Percentiles rank a stretch among this genome's conserved stretches.
These are phyloP conservation scores for Stachybotrys chlorohalonatus DNA, from an alignment of 2,329 filamentous ascomycete genomes.

Conservation along the genomic window DNA sequence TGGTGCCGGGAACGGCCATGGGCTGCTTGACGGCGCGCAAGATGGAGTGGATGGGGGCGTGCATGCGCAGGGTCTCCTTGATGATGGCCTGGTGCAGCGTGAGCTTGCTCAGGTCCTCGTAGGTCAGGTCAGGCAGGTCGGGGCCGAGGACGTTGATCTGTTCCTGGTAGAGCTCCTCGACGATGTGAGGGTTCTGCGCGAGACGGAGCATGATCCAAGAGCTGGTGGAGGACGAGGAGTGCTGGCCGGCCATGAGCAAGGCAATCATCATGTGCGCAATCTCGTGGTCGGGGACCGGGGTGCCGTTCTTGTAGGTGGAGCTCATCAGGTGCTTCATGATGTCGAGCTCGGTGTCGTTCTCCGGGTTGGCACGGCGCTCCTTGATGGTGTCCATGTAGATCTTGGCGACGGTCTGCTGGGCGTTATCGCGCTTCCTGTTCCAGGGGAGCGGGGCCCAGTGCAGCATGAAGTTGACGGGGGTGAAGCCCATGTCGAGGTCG, in stretches of 20 bases:
- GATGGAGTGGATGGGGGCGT: slow-evolving; percentile 92
- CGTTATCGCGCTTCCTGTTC: slow-evolving; percentile 72
- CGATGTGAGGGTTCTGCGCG: slow-evolving; percentile 65
- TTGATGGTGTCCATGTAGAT: slow-evolving; percentile 77
- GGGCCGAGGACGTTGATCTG: slow-evolving; percentile 65
- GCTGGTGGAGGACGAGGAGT: slow-evolving; percentile 76
- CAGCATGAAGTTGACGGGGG: slow-evolving; percentile 81
- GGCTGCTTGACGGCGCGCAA: slow-evolving; percentile 86
- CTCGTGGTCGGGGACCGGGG: slow-evolving; percentile 69
- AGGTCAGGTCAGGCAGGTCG: slow-evolving; percentile 65
- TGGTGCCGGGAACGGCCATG: slow-evolving; percentile 74
- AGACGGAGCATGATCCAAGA: slow-evolving; percentile 80
- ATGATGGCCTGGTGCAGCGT: slow-evolving; percentile 76
- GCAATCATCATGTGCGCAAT: slow-evolving; percentile 93
- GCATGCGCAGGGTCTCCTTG: slow-evolving; percentile 84
- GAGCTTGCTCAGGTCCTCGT: slow-evolving; percentile 69
- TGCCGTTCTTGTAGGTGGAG: slow-evolving; percentile 76
- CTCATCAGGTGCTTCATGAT: slow-evolving; percentile 91
- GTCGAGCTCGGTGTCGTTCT: slow-evolving; percentile 50
- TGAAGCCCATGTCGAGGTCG: slow-evolving; percentile 85
- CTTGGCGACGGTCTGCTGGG: slow-evolving; percentile 71
- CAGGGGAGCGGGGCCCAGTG: slow-evolving; percentile 85
- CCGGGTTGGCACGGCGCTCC: slow-evolving; percentile 48
- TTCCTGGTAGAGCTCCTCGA: slow-evolving; percentile 76
- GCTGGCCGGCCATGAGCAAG: slow-evolving; percentile 83